Base-by-base conservation (phyloP, 1,139 yeast genomes). In the Tardiomyces digboiensis region DNA sequence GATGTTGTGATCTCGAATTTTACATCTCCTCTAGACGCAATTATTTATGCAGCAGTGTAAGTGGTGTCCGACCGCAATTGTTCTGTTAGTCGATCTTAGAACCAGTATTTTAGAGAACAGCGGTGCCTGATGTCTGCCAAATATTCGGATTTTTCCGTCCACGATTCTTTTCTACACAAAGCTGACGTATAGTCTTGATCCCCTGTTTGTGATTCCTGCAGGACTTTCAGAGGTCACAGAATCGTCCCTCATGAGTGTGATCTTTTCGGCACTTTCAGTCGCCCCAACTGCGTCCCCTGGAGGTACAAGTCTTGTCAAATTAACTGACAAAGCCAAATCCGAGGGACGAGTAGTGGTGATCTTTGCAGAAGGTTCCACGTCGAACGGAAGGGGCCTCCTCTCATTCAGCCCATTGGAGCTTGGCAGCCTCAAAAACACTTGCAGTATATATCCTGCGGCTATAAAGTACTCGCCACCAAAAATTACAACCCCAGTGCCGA, bases 351-450 rank as follows among this genome's bases (percentile, higher is more conserved):
- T 57, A 0, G 55, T 64, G 14, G 63, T 66, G 1, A 40, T 65
- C 3, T 65, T 67, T 45, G 59, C 57, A 3, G 71, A 67, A 48
- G 70, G 69, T 2, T 65, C 70, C 1, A 61, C 72, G 3, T 62
- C 71, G 7, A 68, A 67, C 42, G 71, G 72, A 13, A 52, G 63
- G 22, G 72, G 68, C 0, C 47, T 67, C 14, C 57, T 68, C 39
- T 60, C 68, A 5, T 47, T 59, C 13, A 20, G 22, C 5, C n/a
- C 43, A 6, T 13, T 14, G 10, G 16, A 12, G 13, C 6, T 21
- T 16, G 37, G 19, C 6, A 20, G 10, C 6, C n/a, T 33, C n/a
- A 20, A 7, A 7, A 8, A 8, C 4, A 5, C 5, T 7, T 12
- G 41, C 41, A 20, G 22, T 12, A n/a, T 23, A 19, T n/a, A 16